Evolutionary conservation across 768 basidiomycete species (phyloP).

Genomic region (Mycena floridula): DNA sequence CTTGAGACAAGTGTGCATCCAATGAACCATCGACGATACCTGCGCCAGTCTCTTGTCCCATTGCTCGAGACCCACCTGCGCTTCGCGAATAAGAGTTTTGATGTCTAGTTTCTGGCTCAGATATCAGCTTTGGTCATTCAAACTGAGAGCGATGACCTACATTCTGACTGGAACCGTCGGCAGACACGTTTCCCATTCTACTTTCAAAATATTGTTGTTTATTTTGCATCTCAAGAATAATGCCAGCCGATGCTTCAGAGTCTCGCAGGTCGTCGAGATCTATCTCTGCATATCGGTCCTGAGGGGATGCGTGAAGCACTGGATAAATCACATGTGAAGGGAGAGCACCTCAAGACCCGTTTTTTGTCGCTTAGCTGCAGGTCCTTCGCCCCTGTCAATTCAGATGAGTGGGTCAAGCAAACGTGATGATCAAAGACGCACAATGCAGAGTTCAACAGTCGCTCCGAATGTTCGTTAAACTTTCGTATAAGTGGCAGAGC

Average conservation of each 20-base stretch:
- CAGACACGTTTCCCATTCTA: constrained; percentile 30
- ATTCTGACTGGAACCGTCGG: constrained; percentile 21
- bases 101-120: constrained; percentile 39
- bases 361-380: constrained; percentile 54
- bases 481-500: constrained; percentile 91
- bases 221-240: constrained; percentile 84
- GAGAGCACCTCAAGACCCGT: constrained; percentile 34
- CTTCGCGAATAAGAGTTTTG: constrained; percentile 38
- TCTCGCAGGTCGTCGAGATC: constrained; percentile 84
- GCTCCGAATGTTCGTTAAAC: constrained; percentile 96
- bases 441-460: constrained; percentile 78
- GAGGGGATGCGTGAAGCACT: not conserved
- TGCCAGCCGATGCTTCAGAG: constrained; percentile 55
- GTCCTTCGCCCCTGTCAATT: constrained; percentile 43
- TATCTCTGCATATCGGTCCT: constrained; percentile 49
- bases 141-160: constrained; percentile 9
- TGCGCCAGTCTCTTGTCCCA: constrained; percentile 57
- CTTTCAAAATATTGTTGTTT: constrained; percentile 80
- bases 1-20: not conserved
- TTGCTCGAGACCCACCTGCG: constrained; percentile 38
- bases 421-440: constrained; percentile 19
- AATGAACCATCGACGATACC: constrained; percentile 30
- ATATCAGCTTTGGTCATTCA: constrained; percentile 1
- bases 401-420: constrained; percentile 1
- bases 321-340: not conserved